Percentiles rank a stretch among this genome's conserved stretches.
These are phyloP conservation scores for Sclerotinia nivalis DNA, from an alignment of 2,329 filamentous ascomycete species.

Conservation along the genomic window DNA sequence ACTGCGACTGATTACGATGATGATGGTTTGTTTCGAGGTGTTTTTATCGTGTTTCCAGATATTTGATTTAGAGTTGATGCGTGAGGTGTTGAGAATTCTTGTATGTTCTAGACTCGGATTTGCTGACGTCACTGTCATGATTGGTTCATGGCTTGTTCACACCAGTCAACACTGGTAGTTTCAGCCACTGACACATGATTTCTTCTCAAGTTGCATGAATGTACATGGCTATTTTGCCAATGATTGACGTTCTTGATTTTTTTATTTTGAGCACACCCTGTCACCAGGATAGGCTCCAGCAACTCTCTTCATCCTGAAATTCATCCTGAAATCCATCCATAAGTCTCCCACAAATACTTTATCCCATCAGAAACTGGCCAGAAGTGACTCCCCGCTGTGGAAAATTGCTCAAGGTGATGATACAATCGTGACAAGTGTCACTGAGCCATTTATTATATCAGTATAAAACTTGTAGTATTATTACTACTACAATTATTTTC, in stretches of 20 bases:
- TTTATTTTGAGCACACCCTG: not conserved
- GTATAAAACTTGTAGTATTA: not conserved
- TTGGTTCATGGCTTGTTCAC: not conserved
- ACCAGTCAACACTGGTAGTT: constrained; percentile 9
- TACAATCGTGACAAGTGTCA: not conserved
- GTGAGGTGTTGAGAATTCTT: not conserved
- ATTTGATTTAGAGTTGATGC: not conserved
- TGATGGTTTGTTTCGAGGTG: not conserved
- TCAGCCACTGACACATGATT: not conserved
- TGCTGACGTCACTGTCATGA: not conserved
- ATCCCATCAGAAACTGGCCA: not conserved
- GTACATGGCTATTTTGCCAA: not conserved
- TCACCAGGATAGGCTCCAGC: not conserved
- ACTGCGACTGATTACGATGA: not conserved
- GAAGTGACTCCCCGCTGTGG: not conserved
- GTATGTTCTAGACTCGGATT: constrained; percentile 12
- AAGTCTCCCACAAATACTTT: not conserved
- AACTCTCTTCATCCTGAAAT: no score
- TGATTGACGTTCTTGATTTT: not conserved
- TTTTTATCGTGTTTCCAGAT: not conserved
- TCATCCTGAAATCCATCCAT: not conserved
- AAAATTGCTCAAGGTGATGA: not conserved
- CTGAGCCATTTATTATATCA: not conserved
- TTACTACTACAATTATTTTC: no score
- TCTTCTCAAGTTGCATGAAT: not conserved